Conservation (phyloP, 1,139 yeast species). For the Candida sp. region DNA sequence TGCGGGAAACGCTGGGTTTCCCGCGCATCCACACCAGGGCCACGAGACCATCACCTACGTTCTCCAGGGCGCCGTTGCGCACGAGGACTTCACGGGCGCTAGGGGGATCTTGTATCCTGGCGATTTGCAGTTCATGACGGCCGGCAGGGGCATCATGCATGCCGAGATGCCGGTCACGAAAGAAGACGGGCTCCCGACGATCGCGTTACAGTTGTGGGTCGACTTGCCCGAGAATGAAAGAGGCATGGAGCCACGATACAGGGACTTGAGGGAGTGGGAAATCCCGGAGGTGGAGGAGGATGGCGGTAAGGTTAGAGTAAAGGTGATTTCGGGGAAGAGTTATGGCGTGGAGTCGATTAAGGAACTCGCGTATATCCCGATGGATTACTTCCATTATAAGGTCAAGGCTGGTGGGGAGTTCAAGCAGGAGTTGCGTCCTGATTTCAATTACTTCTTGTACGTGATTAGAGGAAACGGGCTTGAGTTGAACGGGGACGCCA, state of each 20-base stretch:
- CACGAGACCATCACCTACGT: conserved; percentile 87
- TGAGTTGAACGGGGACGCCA: conserved; percentile 43
- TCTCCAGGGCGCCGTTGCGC: conserved; percentile 79
- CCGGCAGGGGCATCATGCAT: conserved; percentile 89
- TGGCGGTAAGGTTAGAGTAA: conserved; percentile 66
- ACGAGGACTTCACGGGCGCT: conserved; percentile 90
- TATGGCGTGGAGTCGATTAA: conserved; percentile 78
- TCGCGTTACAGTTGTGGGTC: conserved; percentile 92
- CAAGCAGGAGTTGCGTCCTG: conserved; percentile 62
- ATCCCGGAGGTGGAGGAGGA: conserved; percentile 70
- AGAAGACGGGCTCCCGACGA: conserved; percentile 58
- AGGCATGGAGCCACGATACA: conserved; percentile 74
- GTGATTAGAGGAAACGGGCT: conserved; percentile 63
- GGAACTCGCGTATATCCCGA: conserved; percentile 86
- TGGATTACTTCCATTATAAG: conserved; percentile 71
- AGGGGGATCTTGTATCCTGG: conserved; percentile 82
- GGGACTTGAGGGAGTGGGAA: conserved; percentile 75
- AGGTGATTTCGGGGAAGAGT: conserved; percentile 78
- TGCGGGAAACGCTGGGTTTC: conserved; percentile 69
- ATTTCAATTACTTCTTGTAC: conserved; percentile 77
- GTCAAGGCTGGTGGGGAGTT: conserved; percentile 73
- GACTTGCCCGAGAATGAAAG: conserved; percentile 79
- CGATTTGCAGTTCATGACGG: conserved; percentile 95
- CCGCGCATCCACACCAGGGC: conserved; percentile 94
- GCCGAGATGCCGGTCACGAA: conserved; percentile 80